Conservation (phyloP, 2,329 filamentous ascomycete species). For the Trichoderma sp. region DNA sequence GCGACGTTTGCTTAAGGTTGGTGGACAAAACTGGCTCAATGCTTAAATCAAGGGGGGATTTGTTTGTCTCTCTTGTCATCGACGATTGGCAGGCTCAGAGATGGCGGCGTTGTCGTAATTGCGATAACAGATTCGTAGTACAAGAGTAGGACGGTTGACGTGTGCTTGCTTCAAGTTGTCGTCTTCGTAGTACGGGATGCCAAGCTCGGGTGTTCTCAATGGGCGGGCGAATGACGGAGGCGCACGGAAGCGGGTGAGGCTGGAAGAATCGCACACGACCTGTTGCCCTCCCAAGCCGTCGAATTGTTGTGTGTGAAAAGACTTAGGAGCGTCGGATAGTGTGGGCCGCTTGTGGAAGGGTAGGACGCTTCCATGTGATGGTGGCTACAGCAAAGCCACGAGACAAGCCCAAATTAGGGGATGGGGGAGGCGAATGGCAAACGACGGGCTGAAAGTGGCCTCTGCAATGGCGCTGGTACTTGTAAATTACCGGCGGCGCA, state of each 20-base stretch:
- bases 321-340: not conserved
- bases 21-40: not conserved
- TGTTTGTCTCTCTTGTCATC: not conserved
- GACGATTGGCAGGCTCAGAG: not conserved
- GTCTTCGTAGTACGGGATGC: not conserved
- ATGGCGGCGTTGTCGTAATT: not conserved
- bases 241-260: conserved; percentile 18
- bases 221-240: conserved; percentile 14
- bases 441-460: not conserved
- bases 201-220: not conserved
- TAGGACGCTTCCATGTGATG: conserved; percentile 14
- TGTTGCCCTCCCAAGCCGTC: conserved; percentile 36
- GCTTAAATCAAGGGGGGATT: not conserved
- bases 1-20: not conserved
- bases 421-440: not conserved
- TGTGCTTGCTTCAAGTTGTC: not conserved
- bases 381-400: conserved; percentile 7
- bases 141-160: not conserved
- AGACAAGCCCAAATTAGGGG: not conserved
- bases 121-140: not conserved
- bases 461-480: not conserved
- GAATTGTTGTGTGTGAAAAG: conserved; percentile 8
- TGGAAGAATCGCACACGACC: conserved; percentile 39
- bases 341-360: conserved; percentile 17
- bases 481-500: not conserved